phyloP scores from a whole-genome alignment of 768 basidiomycete genomes.

The Hebeloma cylindrosporum region DNA sequence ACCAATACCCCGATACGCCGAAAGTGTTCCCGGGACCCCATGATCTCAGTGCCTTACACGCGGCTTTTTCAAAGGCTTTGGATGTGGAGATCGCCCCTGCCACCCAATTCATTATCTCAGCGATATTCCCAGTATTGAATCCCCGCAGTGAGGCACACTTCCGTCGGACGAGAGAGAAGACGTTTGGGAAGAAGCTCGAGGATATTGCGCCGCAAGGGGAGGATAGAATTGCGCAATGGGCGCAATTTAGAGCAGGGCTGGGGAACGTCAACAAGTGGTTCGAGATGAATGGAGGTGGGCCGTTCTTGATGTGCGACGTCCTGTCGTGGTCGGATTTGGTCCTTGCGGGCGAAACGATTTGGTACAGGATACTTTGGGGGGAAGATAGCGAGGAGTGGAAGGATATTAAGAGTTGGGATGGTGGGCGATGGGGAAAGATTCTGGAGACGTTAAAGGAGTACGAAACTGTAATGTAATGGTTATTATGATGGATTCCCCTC shows the following conservation, averaged over 20 bases:
- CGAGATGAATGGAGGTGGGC: conserved; percentile 27
- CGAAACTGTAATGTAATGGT: conserved; percentile 20
- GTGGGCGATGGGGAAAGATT: conserved; percentile 38
- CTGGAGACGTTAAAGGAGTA: conserved; percentile 32
- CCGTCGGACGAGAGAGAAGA: conserved; percentile 31
- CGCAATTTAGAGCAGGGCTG: conserved; percentile 33
- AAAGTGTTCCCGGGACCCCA: conserved; percentile 37
- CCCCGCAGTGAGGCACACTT: conserved; percentile 32
- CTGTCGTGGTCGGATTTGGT: conserved; percentile 43
- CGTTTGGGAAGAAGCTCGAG: conserved; percentile 38
- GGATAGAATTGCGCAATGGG: conserved; percentile 36
- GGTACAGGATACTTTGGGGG: conserved; percentile 32
- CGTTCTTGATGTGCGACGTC: conserved; percentile 37
- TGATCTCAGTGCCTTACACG: conserved; percentile 36
- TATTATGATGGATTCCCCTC: no score
- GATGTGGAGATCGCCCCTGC: conserved; percentile 16
- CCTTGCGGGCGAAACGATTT: conserved; percentile 31
- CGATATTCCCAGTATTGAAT: conserved; percentile 19
- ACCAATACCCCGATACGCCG: conserved; percentile 44
- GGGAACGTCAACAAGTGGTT: conserved; percentile 30
- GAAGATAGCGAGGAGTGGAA: conserved; percentile 43
- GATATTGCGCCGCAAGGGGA: conserved; percentile 33
- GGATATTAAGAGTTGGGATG: conserved; percentile 37
- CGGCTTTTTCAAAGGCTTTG: conserved; percentile 32
- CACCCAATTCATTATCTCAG: conserved; percentile 20